Evolutionary conservation across 1,284 basidiomycete genomes (phyloP).

Genomic region (Ceratobasidium sp.): DNA sequence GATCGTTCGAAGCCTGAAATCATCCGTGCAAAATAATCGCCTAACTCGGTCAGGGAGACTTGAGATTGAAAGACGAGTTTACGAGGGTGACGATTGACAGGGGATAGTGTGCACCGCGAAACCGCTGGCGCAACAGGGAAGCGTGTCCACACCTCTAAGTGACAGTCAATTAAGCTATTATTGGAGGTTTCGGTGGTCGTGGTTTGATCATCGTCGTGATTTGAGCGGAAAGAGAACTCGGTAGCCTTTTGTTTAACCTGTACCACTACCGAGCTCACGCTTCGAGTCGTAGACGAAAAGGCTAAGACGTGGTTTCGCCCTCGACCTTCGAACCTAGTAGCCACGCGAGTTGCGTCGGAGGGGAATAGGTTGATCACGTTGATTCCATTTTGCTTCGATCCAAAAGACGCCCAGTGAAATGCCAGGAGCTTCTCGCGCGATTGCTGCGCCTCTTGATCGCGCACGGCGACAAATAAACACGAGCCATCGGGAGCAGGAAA

Average conservation of each 20-base stretch:
- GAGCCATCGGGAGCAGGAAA: slow-evolving; percentile 43
- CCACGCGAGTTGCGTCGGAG: slow-evolving; percentile 52
- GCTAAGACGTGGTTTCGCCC: slow-evolving; percentile 61
- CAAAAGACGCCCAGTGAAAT: slow-evolving; percentile 71
- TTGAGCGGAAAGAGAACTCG: slow-evolving; percentile 64
- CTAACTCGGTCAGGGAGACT: slow-evolving; percentile 55
- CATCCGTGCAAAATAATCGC: slow-evolving; percentile 63
- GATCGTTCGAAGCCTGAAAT: slow-evolving; percentile 63
- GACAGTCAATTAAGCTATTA: slow-evolving; percentile 70
- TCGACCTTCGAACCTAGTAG: slow-evolving; percentile 65
- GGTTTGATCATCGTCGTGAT: slow-evolving; percentile 7
- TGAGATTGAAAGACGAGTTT: slow-evolving; percentile 64
- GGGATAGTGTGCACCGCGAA: slow-evolving; percentile 58
- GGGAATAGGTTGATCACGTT: slow-evolving; percentile 49
- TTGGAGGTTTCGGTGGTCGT: slow-evolving; percentile 54
- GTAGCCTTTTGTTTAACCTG: slow-evolving; percentile 68
- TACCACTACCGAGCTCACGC: slow-evolving; percentile 61
- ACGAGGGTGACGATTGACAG: slow-evolving; percentile 54
- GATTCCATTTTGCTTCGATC: slow-evolving; percentile 62
- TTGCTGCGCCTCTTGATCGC: background rate
- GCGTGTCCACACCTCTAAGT: slow-evolving; percentile 71
- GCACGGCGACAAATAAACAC: slow-evolving; percentile 25
- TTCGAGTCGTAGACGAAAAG: slow-evolving; percentile 56
- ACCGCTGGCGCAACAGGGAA: slow-evolving; percentile 72
- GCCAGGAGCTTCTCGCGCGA: slow-evolving; percentile 54